Conservation (phyloP, 1,284 basidiomycete species). For the Sporisorium iseilematis-ciliati region DNA sequence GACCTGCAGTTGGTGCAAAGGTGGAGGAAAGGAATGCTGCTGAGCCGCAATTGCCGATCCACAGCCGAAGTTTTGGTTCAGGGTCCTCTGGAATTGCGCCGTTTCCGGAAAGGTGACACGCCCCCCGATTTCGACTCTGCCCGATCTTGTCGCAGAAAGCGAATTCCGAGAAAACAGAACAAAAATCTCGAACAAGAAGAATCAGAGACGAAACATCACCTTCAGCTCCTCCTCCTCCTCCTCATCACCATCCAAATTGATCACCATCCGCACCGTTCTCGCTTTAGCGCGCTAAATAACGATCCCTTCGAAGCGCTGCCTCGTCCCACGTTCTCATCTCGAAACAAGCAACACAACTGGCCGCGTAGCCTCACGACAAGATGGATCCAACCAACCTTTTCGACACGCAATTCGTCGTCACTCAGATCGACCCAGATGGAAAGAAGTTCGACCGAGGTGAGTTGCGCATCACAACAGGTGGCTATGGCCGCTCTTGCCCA, state of each 20-base stretch:
- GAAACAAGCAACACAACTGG: neutral
- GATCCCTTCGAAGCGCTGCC: too few relatives aligned
- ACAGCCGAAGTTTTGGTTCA: slow-evolving; percentile 7
- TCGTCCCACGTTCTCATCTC: too few relatives aligned
- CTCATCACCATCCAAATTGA: neutral
- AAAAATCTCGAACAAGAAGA: slow-evolving; percentile 10
- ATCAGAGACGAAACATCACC: neutral
- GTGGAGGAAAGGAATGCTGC: slow-evolving; percentile 15
- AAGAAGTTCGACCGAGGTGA: slow-evolving; percentile 96
- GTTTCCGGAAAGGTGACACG: neutral
- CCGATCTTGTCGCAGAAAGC: slow-evolving; percentile 5
- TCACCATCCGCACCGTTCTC: neutral
- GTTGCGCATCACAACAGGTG: neutral
- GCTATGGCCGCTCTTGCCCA: too few relatives aligned
- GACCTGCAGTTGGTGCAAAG: neutral
- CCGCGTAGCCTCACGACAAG: slow-evolving; percentile 1
- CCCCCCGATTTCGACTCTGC: neutral
- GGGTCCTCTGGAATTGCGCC: neutral
- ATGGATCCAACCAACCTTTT: slow-evolving; percentile 68
- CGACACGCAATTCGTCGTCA: slow-evolving; percentile 67
- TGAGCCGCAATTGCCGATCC: slow-evolving; percentile 16
- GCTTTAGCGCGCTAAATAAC: neutral
- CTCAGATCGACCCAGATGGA: slow-evolving; percentile 75
- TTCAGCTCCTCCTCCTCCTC: neutral
- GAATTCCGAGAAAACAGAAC: slow-evolving; percentile 24